Percentiles rank a stretch among this genome's conserved stretches.
phyloP scores from a whole-genome alignment of 2,329 filamentous ascomycete genomes.

The Neofusicoccum kwambonambiense region DNA sequence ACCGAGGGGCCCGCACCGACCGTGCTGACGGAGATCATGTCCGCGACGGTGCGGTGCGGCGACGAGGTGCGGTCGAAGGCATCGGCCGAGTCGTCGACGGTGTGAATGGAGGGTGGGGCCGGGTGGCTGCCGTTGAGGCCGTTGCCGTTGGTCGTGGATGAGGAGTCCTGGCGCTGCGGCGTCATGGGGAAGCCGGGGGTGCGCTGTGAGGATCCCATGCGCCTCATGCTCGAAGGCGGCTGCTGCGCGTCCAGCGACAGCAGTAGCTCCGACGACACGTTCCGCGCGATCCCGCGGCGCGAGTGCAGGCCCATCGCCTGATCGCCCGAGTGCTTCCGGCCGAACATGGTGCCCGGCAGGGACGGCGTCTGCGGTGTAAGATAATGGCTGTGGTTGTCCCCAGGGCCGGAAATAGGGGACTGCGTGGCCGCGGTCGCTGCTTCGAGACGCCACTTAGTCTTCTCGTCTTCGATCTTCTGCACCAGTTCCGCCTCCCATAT shows the following conservation, averaged over 20 bases:
- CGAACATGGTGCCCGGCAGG: slow-evolving; percentile 22
- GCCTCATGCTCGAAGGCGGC: slow-evolving; percentile 34
- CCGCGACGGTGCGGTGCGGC: slow-evolving; percentile 63
- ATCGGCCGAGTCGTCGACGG: slow-evolving; percentile 45
- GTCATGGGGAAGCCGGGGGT: slow-evolving; percentile 37
- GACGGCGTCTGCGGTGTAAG: slow-evolving; percentile 15
- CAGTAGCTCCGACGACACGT: slow-evolving; percentile 28
- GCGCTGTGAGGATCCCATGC: slow-evolving; percentile 29
- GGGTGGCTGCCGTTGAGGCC: slow-evolving; percentile 26
- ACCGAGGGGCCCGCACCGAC: slow-evolving; percentile 88
- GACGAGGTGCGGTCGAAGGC: slow-evolving; percentile 58
- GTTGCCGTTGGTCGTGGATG: slow-evolving; percentile 36
- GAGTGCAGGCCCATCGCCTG: slow-evolving; percentile 35
- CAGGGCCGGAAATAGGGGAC: background rate
- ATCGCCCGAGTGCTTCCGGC: slow-evolving; percentile 39
- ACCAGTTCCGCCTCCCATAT: slow-evolving; percentile 56
- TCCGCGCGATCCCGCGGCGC: slow-evolving; percentile 31
- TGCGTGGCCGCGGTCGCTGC: slow-evolving; percentile 20
- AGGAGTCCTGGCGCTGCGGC: slow-evolving; percentile 32
- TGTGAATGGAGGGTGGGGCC: slow-evolving; percentile 48
- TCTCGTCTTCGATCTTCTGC: slow-evolving; percentile 65
- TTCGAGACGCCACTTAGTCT: slow-evolving; percentile 57
- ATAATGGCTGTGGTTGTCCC: background rate
- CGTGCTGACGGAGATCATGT: slow-evolving; percentile 86
- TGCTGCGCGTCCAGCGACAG: slow-evolving; percentile 36